A percentile compares a stretch with the other conserved stretches of the same genome.
Evolutionary conservation across 148 eudicot genomes (phyloP).

Genomic region (Pouteria glomerata): DNA sequence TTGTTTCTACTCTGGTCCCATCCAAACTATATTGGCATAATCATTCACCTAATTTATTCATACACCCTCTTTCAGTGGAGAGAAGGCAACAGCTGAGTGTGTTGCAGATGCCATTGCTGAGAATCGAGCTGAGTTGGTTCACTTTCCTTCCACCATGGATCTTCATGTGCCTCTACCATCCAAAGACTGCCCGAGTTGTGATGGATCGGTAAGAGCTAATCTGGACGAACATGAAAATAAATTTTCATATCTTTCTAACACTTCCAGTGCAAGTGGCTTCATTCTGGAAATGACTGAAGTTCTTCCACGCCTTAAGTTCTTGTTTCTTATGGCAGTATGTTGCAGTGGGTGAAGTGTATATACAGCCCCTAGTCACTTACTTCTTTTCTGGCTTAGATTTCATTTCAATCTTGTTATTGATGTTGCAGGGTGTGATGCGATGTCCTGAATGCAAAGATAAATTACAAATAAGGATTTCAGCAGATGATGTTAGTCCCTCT

Average conservation of each 20-base stretch:
- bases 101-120: slow-evolving; percentile 78
- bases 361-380: not conserved
- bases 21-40: not conserved
- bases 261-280: not conserved
- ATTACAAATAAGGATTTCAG: slow-evolving; percentile 67
- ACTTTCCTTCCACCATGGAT: slow-evolving; percentile 69
- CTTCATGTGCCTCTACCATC: slow-evolving; percentile 68
- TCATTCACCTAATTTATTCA: slow-evolving; percentile 10
- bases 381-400: not conserved
- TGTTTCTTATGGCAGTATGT: not conserved
- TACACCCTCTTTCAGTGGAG: slow-evolving; percentile 50
- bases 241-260: not conserved
- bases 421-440: slow-evolving; percentile 81
- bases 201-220: slow-evolving; percentile 64
- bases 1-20: not conserved
- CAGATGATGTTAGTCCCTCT: slow-evolving; percentile 70
- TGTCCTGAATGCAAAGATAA: slow-evolving; percentile 86
- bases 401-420: not conserved
- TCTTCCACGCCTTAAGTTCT: not conserved
- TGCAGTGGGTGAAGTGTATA: not conserved
- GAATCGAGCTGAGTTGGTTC: slow-evolving; percentile 81
- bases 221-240: not conserved
- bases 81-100: slow-evolving; percentile 71
- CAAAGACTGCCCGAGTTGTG: slow-evolving; percentile 81
- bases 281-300: not conserved